A percentile compares a stretch with the other conserved stretches of the same genome.
Evolutionary conservation across 2,329 filamentous ascomycete species (phyloP).

Genomic region (Aspergillus brasiliensis): DNA sequence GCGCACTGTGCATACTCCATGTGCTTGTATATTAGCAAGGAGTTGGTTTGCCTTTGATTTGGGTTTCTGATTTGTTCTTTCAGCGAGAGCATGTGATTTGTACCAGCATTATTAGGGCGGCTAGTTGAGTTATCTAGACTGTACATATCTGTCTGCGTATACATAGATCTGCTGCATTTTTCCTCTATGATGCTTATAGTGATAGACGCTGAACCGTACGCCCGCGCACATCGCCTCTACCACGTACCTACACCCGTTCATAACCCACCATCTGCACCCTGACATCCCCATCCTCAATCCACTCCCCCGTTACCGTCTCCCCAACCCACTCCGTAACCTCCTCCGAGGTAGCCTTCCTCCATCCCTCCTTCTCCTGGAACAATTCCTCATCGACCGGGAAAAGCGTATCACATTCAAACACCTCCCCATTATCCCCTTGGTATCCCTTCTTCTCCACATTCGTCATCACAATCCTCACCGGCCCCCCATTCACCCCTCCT

Average conservation of each 20-base stretch:
- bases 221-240: not conserved
- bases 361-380: constrained; percentile 28
- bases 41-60: not conserved
- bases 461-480: constrained; percentile 44
- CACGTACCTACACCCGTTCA: constrained; percentile 31
- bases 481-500: constrained; percentile 9
- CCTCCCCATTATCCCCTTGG: constrained; percentile 15
- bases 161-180: not conserved
- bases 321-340: constrained; percentile 48
- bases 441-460: constrained; percentile 36
- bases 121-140: constrained; percentile 3
- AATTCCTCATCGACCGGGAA: constrained; percentile 46
- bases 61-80: constrained; percentile 1
- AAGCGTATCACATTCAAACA: constrained; percentile 53
- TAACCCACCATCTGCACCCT: constrained; percentile 53
- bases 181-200: not conserved
- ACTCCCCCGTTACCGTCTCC: constrained; percentile 41
- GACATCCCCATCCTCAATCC: constrained; percentile 53
- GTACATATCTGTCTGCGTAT: not conserved
- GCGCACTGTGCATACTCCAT: not conserved
- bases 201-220: not conserved
- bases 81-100: constrained; percentile 6
- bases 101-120: not conserved
- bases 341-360: constrained; percentile 35
- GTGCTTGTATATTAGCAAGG: constrained; percentile 11